Percentiles rank a stretch among this genome's conserved stretches.
These are phyloP conservation scores for Eucalyptus fibrosa DNA, from an alignment of 345 rosid species.

Conservation along the genomic window DNA sequence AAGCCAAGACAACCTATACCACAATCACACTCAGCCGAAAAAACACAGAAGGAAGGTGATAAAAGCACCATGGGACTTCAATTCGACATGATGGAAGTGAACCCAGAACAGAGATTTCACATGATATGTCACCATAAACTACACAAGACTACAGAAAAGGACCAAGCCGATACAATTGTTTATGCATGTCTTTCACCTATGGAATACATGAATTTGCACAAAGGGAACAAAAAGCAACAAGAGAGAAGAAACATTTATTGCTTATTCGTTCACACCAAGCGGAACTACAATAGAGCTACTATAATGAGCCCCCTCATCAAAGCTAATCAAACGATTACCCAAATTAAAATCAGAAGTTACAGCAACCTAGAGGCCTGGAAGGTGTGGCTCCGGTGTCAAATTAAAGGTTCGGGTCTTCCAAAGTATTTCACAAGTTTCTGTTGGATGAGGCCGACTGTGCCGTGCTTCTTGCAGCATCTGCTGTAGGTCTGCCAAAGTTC, in stretches of 20 bases:
- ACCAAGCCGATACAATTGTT: neutral
- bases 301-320: neutral
- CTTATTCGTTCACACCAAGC: neutral
- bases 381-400: constrained; percentile 28
- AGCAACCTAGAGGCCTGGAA: constrained; percentile 31
- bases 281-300: neutral
- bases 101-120: neutral
- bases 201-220: neutral
- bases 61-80: neutral
- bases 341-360: neutral
- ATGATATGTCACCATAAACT: neutral
- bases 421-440: constrained; percentile 42
- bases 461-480: constrained; percentile 30
- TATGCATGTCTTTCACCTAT: neutral
- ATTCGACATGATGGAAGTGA: neutral
- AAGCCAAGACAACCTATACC: neutral
- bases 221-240: neutral
- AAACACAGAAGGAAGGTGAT: neutral
- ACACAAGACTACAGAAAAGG: neutral
- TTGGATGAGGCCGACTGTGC: constrained; percentile 46
- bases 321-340: neutral
- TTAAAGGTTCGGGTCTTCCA: constrained; percentile 18
- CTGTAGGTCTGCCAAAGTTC: constrained; percentile 14
- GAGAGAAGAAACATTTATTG: neutral
- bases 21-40: neutral